Base-by-base conservation (phyloP, 2,329 filamentous ascomycete genomes). In the Orbilia ellipsospora region DNA sequence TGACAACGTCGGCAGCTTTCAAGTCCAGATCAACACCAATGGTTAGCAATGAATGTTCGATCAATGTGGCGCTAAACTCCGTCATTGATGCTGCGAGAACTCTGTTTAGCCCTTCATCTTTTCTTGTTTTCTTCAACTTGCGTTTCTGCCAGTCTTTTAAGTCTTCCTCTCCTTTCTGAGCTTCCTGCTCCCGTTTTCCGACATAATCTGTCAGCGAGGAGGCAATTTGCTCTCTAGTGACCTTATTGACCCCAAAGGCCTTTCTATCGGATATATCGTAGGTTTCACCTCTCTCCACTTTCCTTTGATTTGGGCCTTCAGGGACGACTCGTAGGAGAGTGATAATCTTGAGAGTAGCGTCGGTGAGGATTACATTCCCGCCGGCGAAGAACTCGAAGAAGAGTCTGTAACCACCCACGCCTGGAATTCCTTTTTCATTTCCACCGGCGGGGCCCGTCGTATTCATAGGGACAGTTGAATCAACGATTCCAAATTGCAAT, bases 311-410 rank as follows among this genome's bases (percentile, higher is more conserved):
- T 61, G 91, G 90, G 1, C 90, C 91, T 79, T 93, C 78, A 15
- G 77, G 63, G 0, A 98, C 94, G 77, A 91, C 90, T 66, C 95
- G 89, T 78, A 95, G 85, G 18, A 99, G 84, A 0, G 91, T 89
- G 42, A 98, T 82, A 66, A 98, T 94, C 77, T 90, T 95, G 62
- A 94, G 85, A 23, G 96, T 90, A 60, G 86, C 87, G 81, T 98
- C 93, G 1, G 95, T 97, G 63, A 99, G 86, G 76, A 99, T 92
- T 75, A 99, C 90, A 81, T 99, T 99, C 54, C 95, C 95, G 62
- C 92, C 92, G 0, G 95, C 94, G 81, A 97, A 99, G 84, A 99
- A 99, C 83, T 99, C 95, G 28, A 99, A 85, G 81, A 93, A 97
- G 20, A 99, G 83, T 50, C 90, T 87, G 81, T 96, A 97, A 79